phyloP scores from a whole-genome alignment of 2,329 filamentous ascomycete genomes.

The Biscogniauxia mediterranea region DNA sequence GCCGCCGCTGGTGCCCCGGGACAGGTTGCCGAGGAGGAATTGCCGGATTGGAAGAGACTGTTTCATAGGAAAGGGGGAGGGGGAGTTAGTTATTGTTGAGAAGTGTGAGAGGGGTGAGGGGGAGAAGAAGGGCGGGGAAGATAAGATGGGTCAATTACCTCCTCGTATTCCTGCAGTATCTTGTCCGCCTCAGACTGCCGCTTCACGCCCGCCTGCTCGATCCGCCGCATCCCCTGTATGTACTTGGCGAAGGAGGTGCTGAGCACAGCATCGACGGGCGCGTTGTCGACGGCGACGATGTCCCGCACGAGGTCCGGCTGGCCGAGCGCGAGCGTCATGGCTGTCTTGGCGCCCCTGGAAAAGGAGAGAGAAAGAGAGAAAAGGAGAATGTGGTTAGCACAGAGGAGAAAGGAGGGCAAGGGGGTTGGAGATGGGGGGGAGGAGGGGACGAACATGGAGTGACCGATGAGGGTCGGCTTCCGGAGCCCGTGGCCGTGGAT shows the following conservation, averaged over 20 bases:
- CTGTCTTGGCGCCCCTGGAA: conserved; percentile 80
- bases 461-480: conserved; percentile 77
- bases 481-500: conserved; percentile 68
- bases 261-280: conserved; percentile 77
- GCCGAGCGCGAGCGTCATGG: conserved; percentile 80
- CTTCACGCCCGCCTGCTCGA: conserved; percentile 67
- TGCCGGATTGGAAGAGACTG: conserved; percentile 75
- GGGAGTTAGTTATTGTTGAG: conserved; percentile 1
- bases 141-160: conserved; percentile 40
- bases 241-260: conserved; percentile 76
- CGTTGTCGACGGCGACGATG: conserved; percentile 87
- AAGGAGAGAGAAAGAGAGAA: too few relatives aligned
- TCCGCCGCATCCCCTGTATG: conserved; percentile 77
- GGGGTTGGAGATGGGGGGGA: background rate
- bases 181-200: conserved; percentile 76
- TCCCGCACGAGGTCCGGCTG: conserved; percentile 65
- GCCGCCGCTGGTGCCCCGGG: too few relatives aligned
- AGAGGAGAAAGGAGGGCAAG: background rate
- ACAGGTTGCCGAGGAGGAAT: conserved; percentile 85
- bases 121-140: background rate
- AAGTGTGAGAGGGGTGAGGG: background rate
- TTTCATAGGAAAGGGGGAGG: conserved; percentile 1
- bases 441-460: conserved; percentile 70
- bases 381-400: background rate
- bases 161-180: conserved; percentile 73